Percentiles rank a stretch among this genome's conserved stretches.
These are phyloP conservation scores for Athelia psychrophila DNA, from an alignment of 1,284 basidiomycete genomes.

Conservation along the genomic window DNA sequence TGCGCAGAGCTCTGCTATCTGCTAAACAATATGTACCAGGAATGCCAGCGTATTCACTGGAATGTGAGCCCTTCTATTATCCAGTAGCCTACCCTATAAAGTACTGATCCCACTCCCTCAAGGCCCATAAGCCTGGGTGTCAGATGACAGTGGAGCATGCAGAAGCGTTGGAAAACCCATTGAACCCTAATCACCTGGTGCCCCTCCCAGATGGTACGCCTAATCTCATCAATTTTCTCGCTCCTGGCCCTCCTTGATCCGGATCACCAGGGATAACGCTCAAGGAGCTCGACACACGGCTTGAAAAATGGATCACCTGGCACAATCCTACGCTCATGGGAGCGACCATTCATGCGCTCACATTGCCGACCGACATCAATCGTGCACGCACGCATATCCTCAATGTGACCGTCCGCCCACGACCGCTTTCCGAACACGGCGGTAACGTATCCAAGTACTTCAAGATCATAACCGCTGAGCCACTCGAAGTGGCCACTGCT, in stretches of 20 bases:
- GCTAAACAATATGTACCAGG: too few relatives aligned
- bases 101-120: neutral
- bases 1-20: too few relatives aligned
- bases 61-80: constrained; percentile 10
- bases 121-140: constrained; percentile 21
- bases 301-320: constrained; percentile 25
- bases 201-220: constrained; percentile 18
- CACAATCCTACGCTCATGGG: constrained; percentile 23
- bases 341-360: constrained; percentile 20
- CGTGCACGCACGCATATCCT: constrained; percentile 21
- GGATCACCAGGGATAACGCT: constrained; percentile 14
- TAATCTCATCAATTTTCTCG: neutral
- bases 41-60: constrained; percentile 26
- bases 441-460: constrained; percentile 18
- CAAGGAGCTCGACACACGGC: constrained; percentile 24
- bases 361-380: constrained; percentile 13
- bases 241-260: neutral
- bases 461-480: constrained; percentile 15
- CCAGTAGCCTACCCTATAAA: neutral
- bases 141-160: constrained; percentile 17
- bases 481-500: constrained; percentile 16
- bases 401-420: constrained; percentile 15
- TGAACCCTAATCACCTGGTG: constrained; percentile 10
- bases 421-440: constrained; percentile 19
- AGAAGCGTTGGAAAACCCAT: constrained; percentile 14